Percentiles rank a stretch among this genome's conserved stretches.
These are phyloP conservation scores for Populus hybrid DNA, from an alignment of 441 rosid species.

Conservation along the genomic window DNA sequence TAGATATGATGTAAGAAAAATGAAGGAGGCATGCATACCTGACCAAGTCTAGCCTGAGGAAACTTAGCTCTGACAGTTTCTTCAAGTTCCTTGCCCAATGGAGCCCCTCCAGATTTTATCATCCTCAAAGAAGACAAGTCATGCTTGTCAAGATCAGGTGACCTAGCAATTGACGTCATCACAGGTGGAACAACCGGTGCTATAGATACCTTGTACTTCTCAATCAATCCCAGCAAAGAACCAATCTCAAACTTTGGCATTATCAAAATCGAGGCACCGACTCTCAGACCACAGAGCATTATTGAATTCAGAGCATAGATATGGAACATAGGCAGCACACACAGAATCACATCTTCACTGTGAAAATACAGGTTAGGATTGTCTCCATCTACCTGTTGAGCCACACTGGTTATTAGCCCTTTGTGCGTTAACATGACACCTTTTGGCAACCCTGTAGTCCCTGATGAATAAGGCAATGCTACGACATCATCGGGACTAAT, in stretches of 20 bases:
- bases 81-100: conserved; percentile 68
- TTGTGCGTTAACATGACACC: conserved; percentile 75
- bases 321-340: conserved; percentile 64
- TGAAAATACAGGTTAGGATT: conserved; percentile 59
- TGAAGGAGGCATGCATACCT: conserved; percentile 32
- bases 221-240: conserved; percentile 37
- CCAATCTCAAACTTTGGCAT: conserved; percentile 61
- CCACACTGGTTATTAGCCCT: conserved; percentile 58
- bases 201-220: conserved; percentile 48
- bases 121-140: conserved; percentile 53
- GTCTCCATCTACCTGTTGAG: conserved; percentile 71
- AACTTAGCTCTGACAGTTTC: conserved; percentile 51
- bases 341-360: conserved; percentile 51
- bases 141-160: conserved; percentile 36
- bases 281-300: conserved; percentile 54
- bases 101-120: conserved; percentile 60
- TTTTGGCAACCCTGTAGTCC: conserved; percentile 69
- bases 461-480: conserved; percentile 66
- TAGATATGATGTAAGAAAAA: neutral
- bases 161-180: conserved; percentile 45
- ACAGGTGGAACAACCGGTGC: conserved; percentile 67
- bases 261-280: conserved; percentile 62
- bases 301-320: conserved; percentile 52
- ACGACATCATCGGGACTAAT: conserved; percentile 50
- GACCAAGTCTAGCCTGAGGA: conserved; percentile 62